A percentile compares a stretch with the other conserved stretches of the same genome.
phyloP scores from a whole-genome alignment of 1,139 yeast species.

The Hansenula lynferdii region DNA sequence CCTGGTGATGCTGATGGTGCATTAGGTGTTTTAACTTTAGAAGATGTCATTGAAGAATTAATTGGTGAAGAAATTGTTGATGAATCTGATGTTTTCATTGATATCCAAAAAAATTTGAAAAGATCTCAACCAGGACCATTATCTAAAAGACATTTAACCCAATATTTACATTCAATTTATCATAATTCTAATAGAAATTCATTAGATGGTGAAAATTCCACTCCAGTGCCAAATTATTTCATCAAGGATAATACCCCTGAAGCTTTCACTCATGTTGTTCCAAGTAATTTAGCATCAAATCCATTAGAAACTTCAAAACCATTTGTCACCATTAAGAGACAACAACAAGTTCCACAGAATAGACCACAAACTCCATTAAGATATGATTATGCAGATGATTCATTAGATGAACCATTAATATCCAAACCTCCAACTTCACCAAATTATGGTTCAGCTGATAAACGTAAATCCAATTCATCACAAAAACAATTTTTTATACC shows the following conservation, averaged over 20 bases:
- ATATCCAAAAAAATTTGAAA: conserved; percentile 82
- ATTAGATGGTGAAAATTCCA: conserved; percentile 5
- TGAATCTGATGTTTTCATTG: conserved; percentile 93
- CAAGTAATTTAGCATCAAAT: conserved; percentile 74
- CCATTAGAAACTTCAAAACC: conserved; percentile 72
- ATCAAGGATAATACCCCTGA: conserved; percentile 12
- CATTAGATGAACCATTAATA: too few species aligned
- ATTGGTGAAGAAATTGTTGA: conserved; percentile 98
- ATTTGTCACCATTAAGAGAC: conserved; percentile 66
- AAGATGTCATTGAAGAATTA: conserved; percentile 96
- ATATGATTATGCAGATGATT: conserved; percentile 7
- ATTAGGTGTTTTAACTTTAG: conserved; percentile 85
- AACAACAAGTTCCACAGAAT: conserved; percentile 18
- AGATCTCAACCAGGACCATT: conserved; percentile 84
- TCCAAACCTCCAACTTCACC: conserved; percentile 18
- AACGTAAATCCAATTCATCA: conserved; percentile 2
- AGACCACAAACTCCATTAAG: conserved; percentile 10
- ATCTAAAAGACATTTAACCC: conserved; percentile 63
- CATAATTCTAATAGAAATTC: conserved; percentile 18
- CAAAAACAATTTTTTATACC: conserved; percentile 12
- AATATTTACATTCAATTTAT: conserved; percentile 56
- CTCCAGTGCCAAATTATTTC: conserved; percentile 2
- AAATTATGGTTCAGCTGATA: conserved; percentile 15
- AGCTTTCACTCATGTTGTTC: conserved; percentile 29
- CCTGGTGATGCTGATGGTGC: conserved; percentile 93